Conservation (phyloP, 768 basidiomycete genomes). For the Rhizopogon roseolus region DNA sequence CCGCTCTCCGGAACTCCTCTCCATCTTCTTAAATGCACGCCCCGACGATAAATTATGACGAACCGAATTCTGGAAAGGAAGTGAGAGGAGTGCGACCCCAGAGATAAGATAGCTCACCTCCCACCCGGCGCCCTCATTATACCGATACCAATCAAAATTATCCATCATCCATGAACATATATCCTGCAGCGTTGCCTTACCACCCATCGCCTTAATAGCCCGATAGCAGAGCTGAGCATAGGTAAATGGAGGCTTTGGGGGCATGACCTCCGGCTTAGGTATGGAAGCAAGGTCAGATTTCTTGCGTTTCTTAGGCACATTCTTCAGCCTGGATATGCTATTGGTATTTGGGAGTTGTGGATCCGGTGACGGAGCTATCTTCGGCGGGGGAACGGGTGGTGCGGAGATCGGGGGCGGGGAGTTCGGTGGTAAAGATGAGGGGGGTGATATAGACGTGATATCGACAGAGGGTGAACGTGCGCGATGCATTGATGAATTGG, state of each 20-base stretch:
- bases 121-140: slow-evolving; percentile 81
- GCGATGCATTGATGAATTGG: slow-evolving; percentile 61
- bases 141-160: slow-evolving; percentile 86
- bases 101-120: slow-evolving; percentile 53
- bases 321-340: slow-evolving; percentile 44
- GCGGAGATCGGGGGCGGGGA: slow-evolving; percentile 59
- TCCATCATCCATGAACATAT: slow-evolving; percentile 90
- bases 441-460: slow-evolving; percentile 77
- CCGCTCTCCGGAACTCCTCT: slow-evolving; percentile 77
- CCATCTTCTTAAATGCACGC: slow-evolving; percentile 87
- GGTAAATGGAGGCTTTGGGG: slow-evolving; percentile 84
- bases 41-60: slow-evolving; percentile 94
- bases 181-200: slow-evolving; percentile 87
- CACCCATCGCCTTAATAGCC: slow-evolving; percentile 76
- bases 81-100: background rate
- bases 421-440: slow-evolving; percentile 73
- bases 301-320: slow-evolving; percentile 65
- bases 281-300: slow-evolving; percentile 39
- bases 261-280: slow-evolving; percentile 70
- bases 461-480: slow-evolving; percentile 79
- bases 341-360: slow-evolving; percentile 63
- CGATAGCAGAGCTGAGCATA: slow-evolving; percentile 91
- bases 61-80: slow-evolving; percentile 70
- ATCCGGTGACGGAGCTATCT: slow-evolving; percentile 41
- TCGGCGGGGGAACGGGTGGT: slow-evolving; percentile 38